Evolutionary conservation across 345 rosid species (phyloP), one percentile per base, ranked within the genome.

Genomic region (Corymbia maculata): DNA sequence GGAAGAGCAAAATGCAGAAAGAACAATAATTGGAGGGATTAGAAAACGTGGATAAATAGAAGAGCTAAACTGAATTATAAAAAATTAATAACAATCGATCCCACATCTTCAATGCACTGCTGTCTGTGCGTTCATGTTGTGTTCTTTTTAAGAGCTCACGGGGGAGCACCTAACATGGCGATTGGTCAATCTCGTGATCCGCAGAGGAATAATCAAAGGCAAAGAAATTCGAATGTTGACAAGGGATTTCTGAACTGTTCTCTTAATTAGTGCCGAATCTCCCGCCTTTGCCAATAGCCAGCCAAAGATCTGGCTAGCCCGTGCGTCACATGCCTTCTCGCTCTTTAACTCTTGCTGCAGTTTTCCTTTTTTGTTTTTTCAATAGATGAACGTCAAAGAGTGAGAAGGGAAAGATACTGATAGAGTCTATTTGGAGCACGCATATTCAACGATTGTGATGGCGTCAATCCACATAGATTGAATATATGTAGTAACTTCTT

Each of bases 181-280:
- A 88, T 88, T 88, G 55, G 55, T 85, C 86, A 30, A 53, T 88
- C 89, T 59, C 80, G 89, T 88, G 89, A 88, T 52, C 52, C 86
- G 17, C 49, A 49, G 55, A 16, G 21, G 53, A 52, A 17, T 42
- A 85, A 0, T 42, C 87, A 42, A 19, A 75, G 22, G 49, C 19
- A 80, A 87, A 52, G 44, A 68, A 87, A 49, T 28, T 49, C 51
- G 49, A 42, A 75, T 75, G 84, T 75, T 28, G 84, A 75, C 84
- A 75, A 42, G 28, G 44, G 42, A 19, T 19, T 42, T 42, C 26
- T 5, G 28, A 42, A 75, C 14, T 42, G 28, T 75, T 75, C 49
- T 17, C 47, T 36, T 36, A 75, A 42, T 42, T 42, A 49, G 49
- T 19, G 49, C 49, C 84, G 84, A 75, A 75, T 19, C 49, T 75